Evolutionary conservation across 179 eudicot genomes (phyloP).

Genomic region (Nepenthes alata): DNA sequence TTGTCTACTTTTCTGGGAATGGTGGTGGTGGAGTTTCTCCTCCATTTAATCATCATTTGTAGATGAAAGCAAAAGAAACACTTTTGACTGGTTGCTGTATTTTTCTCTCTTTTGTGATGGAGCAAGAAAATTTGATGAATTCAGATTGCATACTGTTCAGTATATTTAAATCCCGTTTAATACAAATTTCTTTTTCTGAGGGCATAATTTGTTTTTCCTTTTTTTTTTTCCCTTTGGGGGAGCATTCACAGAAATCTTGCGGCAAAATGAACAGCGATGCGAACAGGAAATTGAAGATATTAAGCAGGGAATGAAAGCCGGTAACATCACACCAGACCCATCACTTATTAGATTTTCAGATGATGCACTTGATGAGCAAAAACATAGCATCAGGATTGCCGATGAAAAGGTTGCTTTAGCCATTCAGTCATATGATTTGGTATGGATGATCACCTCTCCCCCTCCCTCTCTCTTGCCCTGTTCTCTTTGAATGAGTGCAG

Average conservation of each 20-base stretch:
- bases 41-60: too few relatives aligned
- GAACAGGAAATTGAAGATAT: conserved; percentile 76
- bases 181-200: too few relatives aligned
- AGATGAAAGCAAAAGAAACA: too few relatives aligned
- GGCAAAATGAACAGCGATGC: conserved; percentile 78
- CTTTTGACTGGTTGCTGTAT: neutral
- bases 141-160: too few relatives aligned
- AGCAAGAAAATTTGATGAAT: neutral
- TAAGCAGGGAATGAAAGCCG: conserved; percentile 50
- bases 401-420: conserved; percentile 98
- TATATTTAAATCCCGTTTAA: too few relatives aligned
- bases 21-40: too few relatives aligned
- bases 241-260: conserved; percentile 36
- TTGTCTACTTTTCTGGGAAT: neutral
- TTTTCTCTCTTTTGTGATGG: neutral
- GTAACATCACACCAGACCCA: conserved; percentile 46
- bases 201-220: conserved; percentile 1
- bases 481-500: neutral
- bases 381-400: conserved; percentile 90
- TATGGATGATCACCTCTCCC: conserved; percentile 15
- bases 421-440: conserved; percentile 87
- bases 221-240: neutral
- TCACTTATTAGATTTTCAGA: conserved; percentile 63
- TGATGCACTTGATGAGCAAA: conserved; percentile 89
- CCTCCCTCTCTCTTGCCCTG: conserved; percentile 6